Evolutionary conservation across 371 early-diverging fungal species (phyloP).

Genomic region (Batkoa obscura): DNA sequence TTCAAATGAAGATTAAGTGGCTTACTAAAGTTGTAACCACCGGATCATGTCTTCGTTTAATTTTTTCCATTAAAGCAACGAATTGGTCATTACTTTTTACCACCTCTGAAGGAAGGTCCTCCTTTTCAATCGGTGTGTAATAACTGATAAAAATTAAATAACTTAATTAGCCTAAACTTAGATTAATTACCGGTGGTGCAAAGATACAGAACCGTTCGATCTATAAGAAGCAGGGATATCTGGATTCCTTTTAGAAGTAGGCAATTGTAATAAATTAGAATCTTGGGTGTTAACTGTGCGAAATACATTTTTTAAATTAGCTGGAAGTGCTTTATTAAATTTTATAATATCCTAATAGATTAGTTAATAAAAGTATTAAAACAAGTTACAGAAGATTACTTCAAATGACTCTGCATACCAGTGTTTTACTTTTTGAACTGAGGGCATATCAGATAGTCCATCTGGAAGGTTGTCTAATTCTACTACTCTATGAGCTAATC

Average conservation of each 20-base stretch:
- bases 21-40: slow-evolving; percentile 72
- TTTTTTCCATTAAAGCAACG: slow-evolving; percentile 64
- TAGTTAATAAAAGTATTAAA: neutral
- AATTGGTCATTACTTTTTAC: slow-evolving; percentile 59
- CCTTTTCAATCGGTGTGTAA: slow-evolving; percentile 29
- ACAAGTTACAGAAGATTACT: slow-evolving; percentile 15
- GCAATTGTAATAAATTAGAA: slow-evolving; percentile 1
- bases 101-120: slow-evolving; percentile 48
- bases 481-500: slow-evolving; percentile 89
- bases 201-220: slow-evolving; percentile 2
- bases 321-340: slow-evolving; percentile 12
- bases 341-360: slow-evolving; percentile 37
- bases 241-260: neutral
- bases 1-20: neutral
- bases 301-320: neutral
- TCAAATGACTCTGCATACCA: slow-evolving; percentile 90
- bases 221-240: slow-evolving; percentile 1
- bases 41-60: slow-evolving; percentile 86
- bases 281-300: neutral
- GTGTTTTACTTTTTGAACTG: slow-evolving; percentile 72
- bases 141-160: slow-evolving; percentile 20
- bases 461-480: slow-evolving; percentile 84
- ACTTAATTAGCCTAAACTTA: slow-evolving; percentile 4
- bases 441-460: slow-evolving; percentile 73
- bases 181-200: neutral